Evolutionary conservation across 176 grass and related monocot genomes (phyloP).

Genomic region (Eleusine indica): DNA sequence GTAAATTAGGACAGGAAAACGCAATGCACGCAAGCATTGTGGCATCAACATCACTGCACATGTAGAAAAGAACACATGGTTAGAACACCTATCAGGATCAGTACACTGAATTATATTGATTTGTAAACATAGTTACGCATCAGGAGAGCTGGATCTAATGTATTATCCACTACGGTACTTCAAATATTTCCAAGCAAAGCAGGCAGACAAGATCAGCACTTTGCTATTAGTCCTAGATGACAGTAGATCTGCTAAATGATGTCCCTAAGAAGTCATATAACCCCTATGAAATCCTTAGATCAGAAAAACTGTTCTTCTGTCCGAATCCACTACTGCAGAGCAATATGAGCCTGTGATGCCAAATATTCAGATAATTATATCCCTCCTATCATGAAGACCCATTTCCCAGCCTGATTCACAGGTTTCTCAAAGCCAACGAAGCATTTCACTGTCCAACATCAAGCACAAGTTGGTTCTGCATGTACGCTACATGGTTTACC

Average conservation of each 20-base stretch:
- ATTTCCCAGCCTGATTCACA: no score
- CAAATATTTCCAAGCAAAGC: no score
- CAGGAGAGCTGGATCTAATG: background rate
- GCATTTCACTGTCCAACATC: background rate
- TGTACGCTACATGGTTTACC: background rate
- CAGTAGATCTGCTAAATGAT: no score
- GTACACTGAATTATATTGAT: background rate
- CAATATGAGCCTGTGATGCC: no score
- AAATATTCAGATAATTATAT: no score
- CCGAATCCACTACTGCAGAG: no score
- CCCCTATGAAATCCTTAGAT: no score
- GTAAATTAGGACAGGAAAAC: conserved; percentile 80
- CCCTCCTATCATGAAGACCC: no score
- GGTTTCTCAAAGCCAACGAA: background rate
- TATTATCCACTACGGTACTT: background rate
- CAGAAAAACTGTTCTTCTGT: no score
- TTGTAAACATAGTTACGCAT: background rate
- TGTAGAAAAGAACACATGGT: conserved; percentile 30
- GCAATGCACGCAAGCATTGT: conserved; percentile 80
- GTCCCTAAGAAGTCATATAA: no score
- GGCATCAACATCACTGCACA: conserved; percentile 82
- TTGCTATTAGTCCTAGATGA: background rate
- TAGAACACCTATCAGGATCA: conserved; percentile 7
- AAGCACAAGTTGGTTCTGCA: background rate
- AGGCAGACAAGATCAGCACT: background rate